Conservation (phyloP, 2,329 filamentous ascomycete species). For the Plenodomus biglobosus region DNA sequence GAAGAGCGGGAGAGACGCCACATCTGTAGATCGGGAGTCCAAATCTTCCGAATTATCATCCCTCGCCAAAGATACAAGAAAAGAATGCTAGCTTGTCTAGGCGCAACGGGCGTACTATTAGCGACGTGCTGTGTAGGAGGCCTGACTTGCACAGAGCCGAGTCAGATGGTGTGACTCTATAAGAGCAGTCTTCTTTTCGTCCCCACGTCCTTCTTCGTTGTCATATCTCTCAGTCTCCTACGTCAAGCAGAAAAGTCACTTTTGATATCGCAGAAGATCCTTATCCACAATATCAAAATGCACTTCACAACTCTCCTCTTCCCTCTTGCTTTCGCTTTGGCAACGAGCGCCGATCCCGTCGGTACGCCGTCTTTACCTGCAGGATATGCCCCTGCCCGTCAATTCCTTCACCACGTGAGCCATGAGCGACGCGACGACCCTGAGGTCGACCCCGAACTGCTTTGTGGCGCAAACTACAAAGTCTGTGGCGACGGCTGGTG, state of each 20-base stretch:
- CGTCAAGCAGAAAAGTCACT: neutral
- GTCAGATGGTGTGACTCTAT: neutral
- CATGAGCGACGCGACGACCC: neutral
- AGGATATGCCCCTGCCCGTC: constrained; percentile 3
- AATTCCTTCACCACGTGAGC: constrained; percentile 3
- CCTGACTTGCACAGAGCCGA: neutral
- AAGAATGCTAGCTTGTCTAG: neutral
- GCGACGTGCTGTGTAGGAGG: neutral
- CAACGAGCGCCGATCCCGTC: constrained; percentile 2
- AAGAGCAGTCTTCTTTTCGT: neutral
- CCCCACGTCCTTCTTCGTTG: neutral
- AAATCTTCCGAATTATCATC: neutral
- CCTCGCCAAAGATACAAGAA: neutral
- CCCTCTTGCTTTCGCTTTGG: constrained; percentile 3
- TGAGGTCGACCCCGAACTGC: constrained; percentile 4
- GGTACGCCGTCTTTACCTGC: constrained; percentile 2
- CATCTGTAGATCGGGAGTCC: neutral
- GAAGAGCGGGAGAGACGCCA: neutral
- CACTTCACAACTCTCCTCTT: constrained; percentile 7
- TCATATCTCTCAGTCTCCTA: neutral
- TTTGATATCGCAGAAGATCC: neutral
- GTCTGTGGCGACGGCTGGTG: constrained; percentile 13
- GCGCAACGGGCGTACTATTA: neutral
- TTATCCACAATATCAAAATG: constrained; percentile 2
- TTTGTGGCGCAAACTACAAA: constrained; percentile 8